Base-by-base conservation (phyloP, 768 basidiomycete species). In the Coprinopsis strossmayeri region DNA sequence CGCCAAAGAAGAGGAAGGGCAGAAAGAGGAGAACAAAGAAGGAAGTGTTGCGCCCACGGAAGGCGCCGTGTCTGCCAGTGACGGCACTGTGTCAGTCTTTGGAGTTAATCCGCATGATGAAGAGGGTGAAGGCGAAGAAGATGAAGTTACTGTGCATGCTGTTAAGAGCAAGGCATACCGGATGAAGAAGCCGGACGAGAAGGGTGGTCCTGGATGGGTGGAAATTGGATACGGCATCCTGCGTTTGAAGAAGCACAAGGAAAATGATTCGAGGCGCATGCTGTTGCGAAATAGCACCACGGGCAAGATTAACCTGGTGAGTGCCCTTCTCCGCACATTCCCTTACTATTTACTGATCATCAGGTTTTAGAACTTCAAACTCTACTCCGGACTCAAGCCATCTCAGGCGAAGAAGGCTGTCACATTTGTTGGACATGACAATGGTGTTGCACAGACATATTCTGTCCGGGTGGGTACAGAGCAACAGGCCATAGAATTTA, bases 111-210 rank as follows among this genome's bases (percentile, higher is more conserved):
- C 66, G n/a, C 79, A 84, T 53, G 86, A 87, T 54, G 70, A 69
- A 46, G 86, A 87, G 51, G 87, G 89, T 10, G 82, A 82, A 57
- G 89, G 89, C 24, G 89, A 91, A 65, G 85, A 91, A 60, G 74
- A 83, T 34, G 89, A 91, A 58, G 80, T 80, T 51, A 89, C 85
- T 2, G 65, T 66, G 24, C 72, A 85, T 61, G 64, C 69, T 38
- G 69, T 78, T 41, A 78, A 71, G 61, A 64, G 77, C 41, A 89
- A 85, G 61, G 79, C 81, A 21, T 87, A 69, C 59, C 77, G 74
- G 59, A 57, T 89, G 59, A 66, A 65, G 51, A 81, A 77, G 63
- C 63, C 67, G 13, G 67, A 70, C 11, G 74, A 76, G 34, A 60
- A 58, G 21, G 64, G 51, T 61, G 73, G 51, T 53, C 63, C 61